Evolutionary conservation across 768 basidiomycete species (phyloP).

Genomic region (Xerocomellus dryophilus): DNA sequence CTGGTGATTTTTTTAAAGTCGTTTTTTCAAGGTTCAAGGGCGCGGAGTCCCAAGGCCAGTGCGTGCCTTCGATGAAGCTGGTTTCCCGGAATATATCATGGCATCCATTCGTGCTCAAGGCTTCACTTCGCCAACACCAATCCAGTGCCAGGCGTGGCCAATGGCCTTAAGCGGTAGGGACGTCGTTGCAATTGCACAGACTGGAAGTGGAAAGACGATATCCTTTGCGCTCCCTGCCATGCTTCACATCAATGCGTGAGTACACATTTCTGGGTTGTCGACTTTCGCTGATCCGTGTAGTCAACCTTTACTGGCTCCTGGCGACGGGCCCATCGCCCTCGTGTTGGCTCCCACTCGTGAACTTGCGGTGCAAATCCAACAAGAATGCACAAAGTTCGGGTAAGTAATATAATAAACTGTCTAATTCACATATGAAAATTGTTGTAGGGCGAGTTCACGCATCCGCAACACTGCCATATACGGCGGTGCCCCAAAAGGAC

Average conservation of each 20-base stretch:
- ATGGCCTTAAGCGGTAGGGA: conserved; percentile 96
- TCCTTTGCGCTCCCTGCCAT: conserved; percentile 98
- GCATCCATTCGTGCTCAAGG: conserved; percentile 91
- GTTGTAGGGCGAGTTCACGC: conserved; percentile 73
- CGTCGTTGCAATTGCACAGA: conserved; percentile 95
- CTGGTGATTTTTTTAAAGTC: background rate
- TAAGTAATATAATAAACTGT: conserved; percentile 33
- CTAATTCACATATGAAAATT: conserved; percentile 3
- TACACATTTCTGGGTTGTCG: conserved; percentile 7
- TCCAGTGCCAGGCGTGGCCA: conserved; percentile 99
- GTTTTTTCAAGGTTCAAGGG: conserved; percentile 70
- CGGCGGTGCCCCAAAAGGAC: conserved; percentile 97
- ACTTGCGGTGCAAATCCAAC: conserved; percentile 97
- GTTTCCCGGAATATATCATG: conserved; percentile 96
- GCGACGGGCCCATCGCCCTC: conserved; percentile 96
- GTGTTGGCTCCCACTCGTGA: conserved; percentile 98
- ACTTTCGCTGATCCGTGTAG: conserved; percentile 36
- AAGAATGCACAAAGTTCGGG: conserved; percentile 99
- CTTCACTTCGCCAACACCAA: conserved; percentile 86
- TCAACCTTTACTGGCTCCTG: conserved; percentile 88
- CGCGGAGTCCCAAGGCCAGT: conserved; percentile 86
- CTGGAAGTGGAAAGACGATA: conserved; percentile 98
- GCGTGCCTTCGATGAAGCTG: conserved; percentile 88
- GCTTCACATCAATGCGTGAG: conserved; percentile 99
- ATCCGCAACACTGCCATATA: conserved; percentile 99